Percentiles rank a stretch among this genome's conserved stretches.
Conservation (phyloP, 345 rosid species). For the Nephelium lappaceum region DNA sequence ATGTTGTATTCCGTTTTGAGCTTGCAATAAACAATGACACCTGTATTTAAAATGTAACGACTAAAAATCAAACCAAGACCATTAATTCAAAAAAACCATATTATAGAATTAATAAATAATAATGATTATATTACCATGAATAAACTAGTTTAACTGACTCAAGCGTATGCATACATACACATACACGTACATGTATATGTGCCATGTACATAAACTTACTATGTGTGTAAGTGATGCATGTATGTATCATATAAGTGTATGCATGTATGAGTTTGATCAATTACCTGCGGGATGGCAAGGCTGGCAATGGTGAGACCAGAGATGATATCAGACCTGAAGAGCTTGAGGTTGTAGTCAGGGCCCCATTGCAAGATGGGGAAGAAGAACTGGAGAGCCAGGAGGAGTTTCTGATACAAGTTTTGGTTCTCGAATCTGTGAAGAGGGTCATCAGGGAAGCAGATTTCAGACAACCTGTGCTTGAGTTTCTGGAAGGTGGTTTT, state of each 20-base stretch:
- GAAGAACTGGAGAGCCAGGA: slow-evolving; percentile 66
- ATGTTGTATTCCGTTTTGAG: too few relatives aligned
- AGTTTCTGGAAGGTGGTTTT: slow-evolving; percentile 67
- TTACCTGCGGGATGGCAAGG: slow-evolving; percentile 98
- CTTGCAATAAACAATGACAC: too few relatives aligned
- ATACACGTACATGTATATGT: background rate
- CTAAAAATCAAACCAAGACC: too few relatives aligned
- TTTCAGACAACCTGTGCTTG: slow-evolving; percentile 55
- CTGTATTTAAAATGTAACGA: too few relatives aligned
- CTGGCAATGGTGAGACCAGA: slow-evolving; percentile 99
- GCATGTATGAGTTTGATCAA: background rate
- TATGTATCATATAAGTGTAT: background rate
- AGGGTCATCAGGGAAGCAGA: slow-evolving; percentile 98
- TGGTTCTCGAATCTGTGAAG: slow-evolving; percentile 81
- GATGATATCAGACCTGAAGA: slow-evolving; percentile 81
- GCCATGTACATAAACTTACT: too few relatives aligned
- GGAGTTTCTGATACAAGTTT: slow-evolving; percentile 51
- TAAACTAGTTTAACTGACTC: too few relatives aligned
- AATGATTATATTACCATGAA: too few relatives aligned
- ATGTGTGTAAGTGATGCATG: too few relatives aligned
- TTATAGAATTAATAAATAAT: too few relatives aligned
- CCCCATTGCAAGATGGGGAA: slow-evolving; percentile 89
- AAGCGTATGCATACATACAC: background rate
- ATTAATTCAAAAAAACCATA: too few relatives aligned
- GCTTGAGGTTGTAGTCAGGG: slow-evolving; percentile 57